Conservation (phyloP, 2,329 filamentous ascomycete species). For the Thermoascus crustaceus region DNA sequence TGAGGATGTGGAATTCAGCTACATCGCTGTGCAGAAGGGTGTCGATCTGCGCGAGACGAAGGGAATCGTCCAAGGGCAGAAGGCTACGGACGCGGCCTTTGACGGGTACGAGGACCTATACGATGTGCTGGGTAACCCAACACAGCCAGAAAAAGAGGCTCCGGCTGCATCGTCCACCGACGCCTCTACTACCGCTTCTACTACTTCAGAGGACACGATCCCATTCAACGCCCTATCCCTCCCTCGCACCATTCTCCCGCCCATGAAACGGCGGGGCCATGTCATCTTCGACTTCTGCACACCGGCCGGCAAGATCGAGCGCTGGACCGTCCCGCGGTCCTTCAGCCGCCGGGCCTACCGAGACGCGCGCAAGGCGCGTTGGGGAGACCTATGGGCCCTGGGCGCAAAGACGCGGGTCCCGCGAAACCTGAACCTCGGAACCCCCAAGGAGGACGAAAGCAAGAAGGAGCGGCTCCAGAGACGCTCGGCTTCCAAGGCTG, state of each 20-base stretch:
- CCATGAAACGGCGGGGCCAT: slow-evolving; percentile 81
- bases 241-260: slow-evolving; percentile 68
- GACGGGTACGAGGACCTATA: slow-evolving; percentile 56
- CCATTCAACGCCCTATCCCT: slow-evolving; percentile 55
- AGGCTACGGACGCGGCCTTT: slow-evolving; percentile 60
- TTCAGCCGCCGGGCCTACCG: slow-evolving; percentile 77
- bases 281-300: slow-evolving; percentile 89
- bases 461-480: slow-evolving; percentile 35
- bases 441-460: slow-evolving; percentile 28
- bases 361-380: slow-evolving; percentile 79
- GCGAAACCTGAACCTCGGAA: slow-evolving; percentile 54
- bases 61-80: slow-evolving; percentile 43
- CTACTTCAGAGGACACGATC: slow-evolving; percentile 12
- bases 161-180: slow-evolving; percentile 8
- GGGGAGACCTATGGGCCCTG: slow-evolving; percentile 94
- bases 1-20: slow-evolving; percentile 86
- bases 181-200: slow-evolving; percentile 4
- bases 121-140: slow-evolving; percentile 12
- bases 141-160: slow-evolving; percentile 9
- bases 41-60: slow-evolving; percentile 45
- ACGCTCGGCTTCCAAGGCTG: slow-evolving; percentile 22
- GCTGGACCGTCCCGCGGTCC: slow-evolving; percentile 83
- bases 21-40: slow-evolving; percentile 76
- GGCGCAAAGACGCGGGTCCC: slow-evolving; percentile 77
- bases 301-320: slow-evolving; percentile 72